Evolutionary conservation across 169 alveolate species (phyloP).

Genomic region (Cryptosporidium baileyi): DNA sequence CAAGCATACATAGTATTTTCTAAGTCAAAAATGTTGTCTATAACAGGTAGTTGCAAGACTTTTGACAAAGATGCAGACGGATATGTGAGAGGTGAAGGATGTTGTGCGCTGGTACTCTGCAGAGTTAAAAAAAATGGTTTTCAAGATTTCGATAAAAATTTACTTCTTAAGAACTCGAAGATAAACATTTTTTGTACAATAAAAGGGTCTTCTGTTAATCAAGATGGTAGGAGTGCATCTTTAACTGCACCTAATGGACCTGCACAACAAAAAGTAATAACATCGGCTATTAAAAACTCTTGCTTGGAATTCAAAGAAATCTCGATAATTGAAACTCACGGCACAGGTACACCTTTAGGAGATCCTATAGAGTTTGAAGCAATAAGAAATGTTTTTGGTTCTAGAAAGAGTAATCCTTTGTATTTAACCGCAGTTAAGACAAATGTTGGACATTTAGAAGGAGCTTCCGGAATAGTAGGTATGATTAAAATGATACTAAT

Average conservation of each 20-base stretch:
- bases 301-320: constrained; percentile 2
- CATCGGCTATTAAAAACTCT: constrained; percentile 21
- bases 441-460: constrained; percentile 78
- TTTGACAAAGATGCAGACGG: constrained; percentile 69
- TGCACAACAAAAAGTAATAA: constrained; percentile 48
- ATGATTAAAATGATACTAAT: constrained; percentile 34
- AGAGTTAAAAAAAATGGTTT: constrained; percentile 4
- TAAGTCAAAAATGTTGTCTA: constrained; percentile 54
- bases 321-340: constrained; percentile 56
- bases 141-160: not conserved
- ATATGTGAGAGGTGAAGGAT: constrained; percentile 69
- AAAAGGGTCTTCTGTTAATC: constrained; percentile 61
- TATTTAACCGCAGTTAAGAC: constrained; percentile 73
- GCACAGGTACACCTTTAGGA: constrained; percentile 62
- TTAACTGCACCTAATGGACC: constrained; percentile 70
- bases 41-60: constrained; percentile 52
- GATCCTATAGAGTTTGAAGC: constrained; percentile 69
- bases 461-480: constrained; percentile 69
- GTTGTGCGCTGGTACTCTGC: constrained; percentile 57
- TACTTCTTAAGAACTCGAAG: not conserved
- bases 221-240: constrained; percentile 71
- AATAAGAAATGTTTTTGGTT: constrained; percentile 21
- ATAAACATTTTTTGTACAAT: not conserved
- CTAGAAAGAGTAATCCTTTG: constrained; percentile 42
- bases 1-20: constrained; percentile 66